phyloP scores from a whole-genome alignment of 2,329 filamentous ascomycete genomes.

The Exophiala calicioides region DNA sequence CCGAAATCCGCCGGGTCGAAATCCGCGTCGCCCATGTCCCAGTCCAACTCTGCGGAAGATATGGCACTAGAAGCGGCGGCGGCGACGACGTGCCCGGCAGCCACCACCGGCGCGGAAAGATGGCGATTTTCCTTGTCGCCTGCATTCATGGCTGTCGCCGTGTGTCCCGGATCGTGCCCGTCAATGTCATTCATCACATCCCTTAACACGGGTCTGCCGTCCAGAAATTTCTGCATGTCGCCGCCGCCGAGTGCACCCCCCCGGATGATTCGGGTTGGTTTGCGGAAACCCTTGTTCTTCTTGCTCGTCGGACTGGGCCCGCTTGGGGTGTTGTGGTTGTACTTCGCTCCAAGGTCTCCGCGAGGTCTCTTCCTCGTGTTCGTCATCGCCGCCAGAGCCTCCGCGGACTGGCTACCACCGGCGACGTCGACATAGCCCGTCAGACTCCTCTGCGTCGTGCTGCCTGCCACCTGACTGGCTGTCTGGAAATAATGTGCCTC shows the following conservation, averaged over 20 bases:
- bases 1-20: constrained; percentile 21
- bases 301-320: constrained; percentile 32
- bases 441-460: constrained; percentile 15
- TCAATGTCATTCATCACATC: constrained; percentile 72
- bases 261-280: constrained; percentile 62
- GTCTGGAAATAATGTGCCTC: constrained; percentile 70
- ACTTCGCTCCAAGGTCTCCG: no score
- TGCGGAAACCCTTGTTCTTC: constrained; percentile 38
- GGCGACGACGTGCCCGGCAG: neutral
- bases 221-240: constrained; percentile 56
- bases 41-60: constrained; percentile 7
- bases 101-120: neutral
- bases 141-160: constrained; percentile 56
- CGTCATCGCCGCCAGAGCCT: neutral
- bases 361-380: no score
- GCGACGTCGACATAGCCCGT: constrained; percentile 13
- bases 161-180: no score
- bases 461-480: constrained; percentile 25
- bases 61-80: neutral
- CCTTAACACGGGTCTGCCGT: constrained; percentile 67
- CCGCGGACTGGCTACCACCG: constrained; percentile 1
- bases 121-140: constrained; percentile 17
- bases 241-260: constrained; percentile 45
- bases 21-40: constrained; percentile 25
- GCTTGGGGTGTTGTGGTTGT: constrained; percentile 28